A percentile compares a stretch with the other conserved stretches of the same genome.
Evolutionary conservation across 129 eudicot genomes (phyloP).

Genomic region (Centrapalus pauciflorus): DNA sequence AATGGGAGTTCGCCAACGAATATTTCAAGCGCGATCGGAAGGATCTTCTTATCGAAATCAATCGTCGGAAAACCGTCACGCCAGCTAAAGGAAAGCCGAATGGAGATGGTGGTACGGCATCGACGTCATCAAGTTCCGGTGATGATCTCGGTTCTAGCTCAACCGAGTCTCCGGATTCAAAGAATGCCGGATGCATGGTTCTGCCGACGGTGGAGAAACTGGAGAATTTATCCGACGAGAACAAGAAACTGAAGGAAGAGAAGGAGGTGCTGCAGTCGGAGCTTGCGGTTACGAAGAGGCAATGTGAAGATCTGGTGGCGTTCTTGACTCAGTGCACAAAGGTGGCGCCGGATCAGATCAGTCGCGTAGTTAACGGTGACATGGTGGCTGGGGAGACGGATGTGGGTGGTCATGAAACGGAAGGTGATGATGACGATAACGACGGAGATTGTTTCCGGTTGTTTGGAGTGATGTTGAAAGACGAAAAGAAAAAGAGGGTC

Average conservation of each 20-base stretch:
- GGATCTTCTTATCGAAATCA: conserved; percentile 52
- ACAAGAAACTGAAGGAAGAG: conserved; percentile 51
- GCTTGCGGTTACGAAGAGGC: conserved; percentile 54
- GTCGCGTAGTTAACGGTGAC: conserved; percentile 36
- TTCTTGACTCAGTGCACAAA: conserved; percentile 34
- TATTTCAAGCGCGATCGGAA: conserved; percentile 54
- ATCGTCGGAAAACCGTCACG: conserved; percentile 54
- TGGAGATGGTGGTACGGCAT: not conserved
- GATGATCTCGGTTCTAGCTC: conserved; percentile 58
- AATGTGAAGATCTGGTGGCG: conserved; percentile 55
- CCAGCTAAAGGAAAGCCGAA: conserved; percentile 29
- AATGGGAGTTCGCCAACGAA: conserved; percentile 87
- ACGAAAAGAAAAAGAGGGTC: conserved; percentile 49
- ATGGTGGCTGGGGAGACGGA: conserved; percentile 22
- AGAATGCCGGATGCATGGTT: conserved; percentile 33
- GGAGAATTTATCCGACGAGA: conserved; percentile 46
- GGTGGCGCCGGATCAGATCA: conserved; percentile 53
- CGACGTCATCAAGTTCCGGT: conserved; percentile 46
- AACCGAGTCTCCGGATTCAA: conserved; percentile 56
- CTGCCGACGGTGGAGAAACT: conserved; percentile 31
- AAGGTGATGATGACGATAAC: conserved; percentile 12
- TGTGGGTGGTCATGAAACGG: not conserved
- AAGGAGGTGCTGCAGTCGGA: conserved; percentile 48
- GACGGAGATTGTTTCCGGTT: conserved; percentile 44
- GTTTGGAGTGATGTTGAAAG: conserved; percentile 76